Evolutionary conservation across 176 grass and related monocot genomes (phyloP).

Genomic region (Phyllostachys edulis): DNA sequence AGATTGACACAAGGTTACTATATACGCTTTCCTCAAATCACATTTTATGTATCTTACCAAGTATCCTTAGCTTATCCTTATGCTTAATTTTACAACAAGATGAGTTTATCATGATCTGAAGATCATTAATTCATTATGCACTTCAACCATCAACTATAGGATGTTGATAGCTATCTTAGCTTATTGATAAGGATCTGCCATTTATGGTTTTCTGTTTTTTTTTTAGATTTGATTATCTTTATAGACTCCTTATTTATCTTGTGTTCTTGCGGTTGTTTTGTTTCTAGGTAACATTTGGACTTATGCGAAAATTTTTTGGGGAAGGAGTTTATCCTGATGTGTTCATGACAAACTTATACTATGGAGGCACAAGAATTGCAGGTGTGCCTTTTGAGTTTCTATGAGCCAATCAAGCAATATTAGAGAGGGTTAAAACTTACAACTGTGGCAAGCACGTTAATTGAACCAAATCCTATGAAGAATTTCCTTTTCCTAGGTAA

Average conservation of each 20-base stretch:
- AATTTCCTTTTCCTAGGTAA: too few relatives aligned
- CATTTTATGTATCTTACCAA: background rate
- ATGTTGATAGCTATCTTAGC: conserved; percentile 7
- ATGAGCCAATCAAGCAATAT: too few relatives aligned
- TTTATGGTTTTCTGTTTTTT: background rate
- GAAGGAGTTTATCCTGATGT: conserved; percentile 88
- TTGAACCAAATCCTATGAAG: too few relatives aligned
- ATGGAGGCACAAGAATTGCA: conserved; percentile 86
- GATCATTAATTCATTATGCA: background rate
- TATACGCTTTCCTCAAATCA: conserved; percentile 8
- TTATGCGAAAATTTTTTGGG: conserved; percentile 91
- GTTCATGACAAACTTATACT: conserved; percentile 93
- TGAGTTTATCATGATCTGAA: background rate
- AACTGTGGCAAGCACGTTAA: too few relatives aligned
- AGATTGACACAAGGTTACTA: conserved; percentile 71
- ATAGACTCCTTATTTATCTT: conserved; percentile 5
- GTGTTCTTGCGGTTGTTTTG: conserved; percentile 12
- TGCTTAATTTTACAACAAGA: background rate
- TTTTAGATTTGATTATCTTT: background rate
- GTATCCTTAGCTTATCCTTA: background rate
- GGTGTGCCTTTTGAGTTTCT: conserved; percentile 42
- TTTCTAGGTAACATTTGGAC: conserved; percentile 88
- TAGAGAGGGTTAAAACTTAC: too few relatives aligned
- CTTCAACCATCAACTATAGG: background rate
- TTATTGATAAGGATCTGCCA: background rate